Percentiles rank a stretch among this genome's conserved stretches.
Conservation (phyloP, 176 grass and related monocot species). For the Bromus sterilis region DNA sequence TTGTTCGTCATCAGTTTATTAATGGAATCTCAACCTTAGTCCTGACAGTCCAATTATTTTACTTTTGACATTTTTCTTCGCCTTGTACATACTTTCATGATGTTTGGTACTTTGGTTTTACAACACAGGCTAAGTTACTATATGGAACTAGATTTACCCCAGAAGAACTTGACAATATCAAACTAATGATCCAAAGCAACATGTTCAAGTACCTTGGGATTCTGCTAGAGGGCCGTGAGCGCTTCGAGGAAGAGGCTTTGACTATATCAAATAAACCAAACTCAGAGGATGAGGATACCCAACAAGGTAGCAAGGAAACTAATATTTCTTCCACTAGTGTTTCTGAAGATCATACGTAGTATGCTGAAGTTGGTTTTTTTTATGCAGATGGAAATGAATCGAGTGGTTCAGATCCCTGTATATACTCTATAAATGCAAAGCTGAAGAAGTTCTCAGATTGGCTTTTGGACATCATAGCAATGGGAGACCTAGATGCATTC, state of each 20-base stretch:
- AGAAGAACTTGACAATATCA: constrained; percentile 81
- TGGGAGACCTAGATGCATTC: constrained; percentile 85
- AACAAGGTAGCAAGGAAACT: constrained; percentile 33
- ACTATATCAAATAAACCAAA: constrained; percentile 22
- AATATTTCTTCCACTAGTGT: not conserved
- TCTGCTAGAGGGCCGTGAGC: constrained; percentile 91
- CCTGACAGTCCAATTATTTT: not conserved
- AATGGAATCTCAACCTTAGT: not conserved
- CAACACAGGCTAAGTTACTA: constrained; percentile 69
- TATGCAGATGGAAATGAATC: constrained; percentile 42
- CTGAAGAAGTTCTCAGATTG: constrained; percentile 92
- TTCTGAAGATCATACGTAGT: not conserved
- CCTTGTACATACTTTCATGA: constrained; percentile 9
- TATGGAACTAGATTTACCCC: constrained; percentile 67
- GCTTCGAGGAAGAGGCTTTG: constrained; percentile 90
- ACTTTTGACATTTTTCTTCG: not conserved
- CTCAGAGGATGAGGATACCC: constrained; percentile 20
- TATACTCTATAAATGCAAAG: constrained; percentile 86
- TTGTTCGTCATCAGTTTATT: not conserved
- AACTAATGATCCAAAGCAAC: constrained; percentile 98
- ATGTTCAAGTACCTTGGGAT: constrained; percentile 95
- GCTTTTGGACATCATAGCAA: constrained; percentile 96
- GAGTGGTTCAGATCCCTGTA: constrained; percentile 31
- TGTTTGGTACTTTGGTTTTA: constrained; percentile 19
- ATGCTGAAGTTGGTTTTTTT: constrained; percentile 1